phyloP scores from a whole-genome alignment of 805 yeast genomes.

The Candida rishiriensis region DNA sequence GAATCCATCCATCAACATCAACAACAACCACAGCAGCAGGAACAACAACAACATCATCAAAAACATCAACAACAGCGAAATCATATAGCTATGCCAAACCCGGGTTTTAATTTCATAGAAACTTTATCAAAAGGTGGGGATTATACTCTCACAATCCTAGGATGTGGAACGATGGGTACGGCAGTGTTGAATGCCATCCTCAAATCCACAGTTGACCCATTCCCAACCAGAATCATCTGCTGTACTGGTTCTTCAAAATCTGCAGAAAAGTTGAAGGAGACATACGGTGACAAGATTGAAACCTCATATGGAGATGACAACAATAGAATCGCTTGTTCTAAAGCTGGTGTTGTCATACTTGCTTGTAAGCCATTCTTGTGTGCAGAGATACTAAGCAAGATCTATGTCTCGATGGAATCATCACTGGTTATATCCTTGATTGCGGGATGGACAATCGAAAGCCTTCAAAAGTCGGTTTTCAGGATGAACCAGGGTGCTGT shows the following conservation, averaged over 20 bases:
- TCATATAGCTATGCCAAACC: too few species aligned
- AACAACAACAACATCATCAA: too few species aligned
- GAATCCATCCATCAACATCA: too few species aligned
- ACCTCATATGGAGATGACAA: constrained; percentile 41
- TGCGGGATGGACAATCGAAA: constrained; percentile 88
- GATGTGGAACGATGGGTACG: constrained; percentile 97
- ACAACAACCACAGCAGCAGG: too few species aligned
- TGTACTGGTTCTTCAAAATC: constrained; percentile 60
- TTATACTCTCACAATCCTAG: constrained; percentile 61
- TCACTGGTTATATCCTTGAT: constrained; percentile 67
- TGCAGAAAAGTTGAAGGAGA: constrained; percentile 42
- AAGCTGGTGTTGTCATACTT: constrained; percentile 67
- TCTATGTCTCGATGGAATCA: constrained; percentile 38
- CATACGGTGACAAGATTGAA: constrained; percentile 50
- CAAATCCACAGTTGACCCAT: constrained; percentile 43
- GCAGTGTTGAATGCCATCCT: constrained; percentile 83
- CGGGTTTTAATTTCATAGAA: too few species aligned
- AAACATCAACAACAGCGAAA: too few species aligned
- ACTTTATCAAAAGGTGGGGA: constrained; percentile 2
- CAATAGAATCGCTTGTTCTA: constrained; percentile 52
- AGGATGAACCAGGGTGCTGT: constrained; percentile 45
- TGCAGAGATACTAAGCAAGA: constrained; percentile 50
- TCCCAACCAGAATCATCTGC: constrained; percentile 73
- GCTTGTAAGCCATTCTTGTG: constrained; percentile 87
- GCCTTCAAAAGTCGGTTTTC: constrained; percentile 44